These are phyloP conservation scores for Xylaria acuta DNA, from an alignment of 495 filamentous ascomycete genomes.

Conservation along the genomic window DNA sequence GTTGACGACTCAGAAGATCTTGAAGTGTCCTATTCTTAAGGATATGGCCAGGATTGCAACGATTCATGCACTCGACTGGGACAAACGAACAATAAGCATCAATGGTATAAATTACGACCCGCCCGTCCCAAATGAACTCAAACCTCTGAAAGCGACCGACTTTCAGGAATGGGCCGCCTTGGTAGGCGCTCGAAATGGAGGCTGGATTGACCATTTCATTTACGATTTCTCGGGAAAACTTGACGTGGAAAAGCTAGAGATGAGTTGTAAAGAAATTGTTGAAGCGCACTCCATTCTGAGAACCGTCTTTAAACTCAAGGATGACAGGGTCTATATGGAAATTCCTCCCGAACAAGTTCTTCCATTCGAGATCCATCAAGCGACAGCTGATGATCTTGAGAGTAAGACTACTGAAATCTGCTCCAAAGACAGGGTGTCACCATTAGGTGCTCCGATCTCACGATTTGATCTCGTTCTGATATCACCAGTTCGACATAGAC, in stretches of 20 bases:
- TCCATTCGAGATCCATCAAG: background rate
- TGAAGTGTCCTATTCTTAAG: background rate
- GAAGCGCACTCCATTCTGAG: background rate
- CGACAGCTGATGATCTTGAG: background rate
- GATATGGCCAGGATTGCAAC: background rate
- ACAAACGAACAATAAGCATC: background rate
- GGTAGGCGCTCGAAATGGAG: background rate
- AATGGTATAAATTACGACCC: background rate
- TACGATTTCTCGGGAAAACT: background rate
- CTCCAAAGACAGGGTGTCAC: background rate
- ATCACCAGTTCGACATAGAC: background rate
- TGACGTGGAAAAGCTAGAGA: background rate
- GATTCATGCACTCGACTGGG: background rate
- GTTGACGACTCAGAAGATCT: constrained; percentile 1
- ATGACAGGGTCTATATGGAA: background rate
- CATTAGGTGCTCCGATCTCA: background rate
- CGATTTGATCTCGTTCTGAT: background rate
- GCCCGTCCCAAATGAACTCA: background rate
- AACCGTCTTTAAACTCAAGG: background rate
- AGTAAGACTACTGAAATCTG: background rate
- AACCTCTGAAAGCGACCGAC: background rate
- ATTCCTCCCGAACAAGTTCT: background rate
- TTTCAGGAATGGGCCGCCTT: background rate
- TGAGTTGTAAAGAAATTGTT: background rate
- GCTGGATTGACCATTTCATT: background rate